Evolutionary conservation across 2,329 filamentous ascomycete genomes (phyloP).

Genomic region (Monosporascus cannonballus): DNA sequence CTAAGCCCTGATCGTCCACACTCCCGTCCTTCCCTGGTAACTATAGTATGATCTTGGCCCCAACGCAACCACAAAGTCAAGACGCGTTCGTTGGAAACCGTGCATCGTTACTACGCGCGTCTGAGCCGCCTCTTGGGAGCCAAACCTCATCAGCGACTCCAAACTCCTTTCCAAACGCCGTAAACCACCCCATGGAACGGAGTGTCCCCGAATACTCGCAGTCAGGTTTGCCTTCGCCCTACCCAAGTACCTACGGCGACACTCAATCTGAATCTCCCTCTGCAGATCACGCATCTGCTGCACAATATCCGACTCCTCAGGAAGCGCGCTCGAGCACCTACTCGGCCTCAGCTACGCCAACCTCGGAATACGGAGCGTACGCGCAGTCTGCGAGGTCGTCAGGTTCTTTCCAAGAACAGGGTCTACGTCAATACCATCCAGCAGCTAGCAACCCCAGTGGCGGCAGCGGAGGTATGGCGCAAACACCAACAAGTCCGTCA

Average conservation of each 20-base stretch:
- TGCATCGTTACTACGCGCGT: conserved; percentile 22
- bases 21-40: conserved; percentile 19
- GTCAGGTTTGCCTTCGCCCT: conserved; percentile 78
- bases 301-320: conserved; percentile 77
- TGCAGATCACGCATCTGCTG: conserved; percentile 91
- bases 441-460: conserved; percentile 66
- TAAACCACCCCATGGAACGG: conserved; percentile 48
- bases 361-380: conserved; percentile 81
- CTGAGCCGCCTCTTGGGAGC: conserved; percentile 21
- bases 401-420: conserved; percentile 79
- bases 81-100: conserved; percentile 24
- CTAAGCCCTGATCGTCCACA: conserved; percentile 25
- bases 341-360: conserved; percentile 74
- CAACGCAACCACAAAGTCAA: conserved; percentile 23
- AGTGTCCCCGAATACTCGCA: conserved; percentile 72
- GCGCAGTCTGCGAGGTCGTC: conserved; percentile 66
- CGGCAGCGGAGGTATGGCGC: conserved; percentile 85
- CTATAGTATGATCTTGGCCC: conserved; percentile 29
- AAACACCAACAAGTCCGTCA: conserved; percentile 96
- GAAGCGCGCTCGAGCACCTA: conserved; percentile 69
- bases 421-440: conserved; percentile 78
- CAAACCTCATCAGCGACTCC: conserved; percentile 22
- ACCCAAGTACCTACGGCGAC: conserved; percentile 59
- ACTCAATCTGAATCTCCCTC: conserved; percentile 77
- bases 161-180: conserved; percentile 23